A percentile compares a stretch with the other conserved stretches of the same genome.
phyloP scores from a whole-genome alignment of 2,329 filamentous ascomycete species.

The Colletotrichum sp. region DNA sequence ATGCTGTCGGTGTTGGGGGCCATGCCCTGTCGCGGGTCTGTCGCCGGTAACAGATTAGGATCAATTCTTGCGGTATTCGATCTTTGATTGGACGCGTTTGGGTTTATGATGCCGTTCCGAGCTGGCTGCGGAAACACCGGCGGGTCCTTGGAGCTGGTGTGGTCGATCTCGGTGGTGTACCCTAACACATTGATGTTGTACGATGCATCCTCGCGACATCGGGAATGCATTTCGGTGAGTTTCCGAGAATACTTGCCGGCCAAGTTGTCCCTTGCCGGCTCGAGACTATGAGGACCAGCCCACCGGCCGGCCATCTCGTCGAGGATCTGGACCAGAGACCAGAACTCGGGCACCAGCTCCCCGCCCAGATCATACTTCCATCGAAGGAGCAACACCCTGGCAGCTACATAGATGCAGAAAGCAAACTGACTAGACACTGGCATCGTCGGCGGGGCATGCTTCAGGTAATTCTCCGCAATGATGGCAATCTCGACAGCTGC shows the following conservation, averaged over 20 bases:
- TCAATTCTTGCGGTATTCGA: rapidly evolving
- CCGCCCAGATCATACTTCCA: constrained; percentile 28
- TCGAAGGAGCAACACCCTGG: constrained; percentile 40
- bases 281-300: constrained; percentile 14
- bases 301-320: constrained; percentile 27
- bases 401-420: constrained; percentile 47
- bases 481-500: constrained; percentile 47
- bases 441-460: constrained; percentile 28
- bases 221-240: constrained; percentile 19
- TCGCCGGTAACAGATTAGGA: not conserved
- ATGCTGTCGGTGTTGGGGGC: not conserved
- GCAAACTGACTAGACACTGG: constrained; percentile 41
- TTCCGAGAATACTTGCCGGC: constrained; percentile 22
- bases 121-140: not conserved
- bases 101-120: rapidly evolving
- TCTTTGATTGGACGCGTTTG: rapidly evolving
- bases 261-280: constrained; percentile 2
- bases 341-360: constrained; percentile 26
- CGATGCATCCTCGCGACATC: constrained; percentile 5
- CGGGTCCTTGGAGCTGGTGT: not conserved
- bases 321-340: constrained; percentile 25
- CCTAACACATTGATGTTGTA: constrained; percentile 13
- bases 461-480: constrained; percentile 47
- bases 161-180: constrained; percentile 9
- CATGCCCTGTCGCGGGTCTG: not conserved